These are phyloP conservation scores for Penicillium paneum DNA, from an alignment of 2,329 filamentous ascomycete species.

Conservation along the genomic window DNA sequence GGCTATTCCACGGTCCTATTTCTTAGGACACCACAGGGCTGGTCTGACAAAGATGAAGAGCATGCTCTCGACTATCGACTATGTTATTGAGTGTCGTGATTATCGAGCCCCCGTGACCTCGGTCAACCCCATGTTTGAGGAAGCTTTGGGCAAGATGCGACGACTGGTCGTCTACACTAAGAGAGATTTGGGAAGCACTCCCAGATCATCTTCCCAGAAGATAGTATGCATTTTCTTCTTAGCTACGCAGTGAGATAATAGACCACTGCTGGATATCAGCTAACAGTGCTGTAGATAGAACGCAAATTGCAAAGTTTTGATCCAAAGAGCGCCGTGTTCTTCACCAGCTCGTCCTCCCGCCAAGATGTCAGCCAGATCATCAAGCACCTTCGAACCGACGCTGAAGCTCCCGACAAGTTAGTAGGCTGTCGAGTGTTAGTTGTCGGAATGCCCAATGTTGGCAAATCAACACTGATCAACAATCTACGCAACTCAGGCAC, in stretches of 20 bases:
- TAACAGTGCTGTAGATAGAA: slow-evolving; percentile 26
- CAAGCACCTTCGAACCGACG: slow-evolving; percentile 31
- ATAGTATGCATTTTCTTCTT: slow-evolving; percentile 31
- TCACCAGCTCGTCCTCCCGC: slow-evolving; percentile 33
- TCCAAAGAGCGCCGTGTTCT: slow-evolving; percentile 34
- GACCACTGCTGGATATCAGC: not conserved
- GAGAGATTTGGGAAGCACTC: slow-evolving; percentile 64
- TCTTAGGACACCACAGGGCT: slow-evolving; percentile 84
- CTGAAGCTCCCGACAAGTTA: slow-evolving; percentile 48
- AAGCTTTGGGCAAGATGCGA: slow-evolving; percentile 66
- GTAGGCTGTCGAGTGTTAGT: slow-evolving; percentile 81
- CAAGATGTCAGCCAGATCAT: slow-evolving; percentile 33
- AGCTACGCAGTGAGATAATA: not conserved
- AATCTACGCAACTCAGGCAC: slow-evolving; percentile 70
- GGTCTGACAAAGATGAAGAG: slow-evolving; percentile 80
- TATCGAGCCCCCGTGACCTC: slow-evolving; percentile 85
- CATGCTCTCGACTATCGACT: slow-evolving; percentile 73
- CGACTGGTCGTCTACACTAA: slow-evolving; percentile 91
- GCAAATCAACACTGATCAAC: slow-evolving; percentile 94
- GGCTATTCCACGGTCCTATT: slow-evolving; percentile 84
- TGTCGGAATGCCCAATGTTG: slow-evolving; percentile 97
- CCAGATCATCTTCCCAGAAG: slow-evolving; percentile 39
- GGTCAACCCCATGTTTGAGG: slow-evolving; percentile 85
- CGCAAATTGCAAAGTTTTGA: slow-evolving; percentile 36
- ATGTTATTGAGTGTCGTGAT: slow-evolving; percentile 93